Percentiles rank a stretch among this genome's conserved stretches.
These are phyloP conservation scores for Saccharomycopsis phalli DNA, from an alignment of 1,139 yeast genomes.

Conservation along the genomic window DNA sequence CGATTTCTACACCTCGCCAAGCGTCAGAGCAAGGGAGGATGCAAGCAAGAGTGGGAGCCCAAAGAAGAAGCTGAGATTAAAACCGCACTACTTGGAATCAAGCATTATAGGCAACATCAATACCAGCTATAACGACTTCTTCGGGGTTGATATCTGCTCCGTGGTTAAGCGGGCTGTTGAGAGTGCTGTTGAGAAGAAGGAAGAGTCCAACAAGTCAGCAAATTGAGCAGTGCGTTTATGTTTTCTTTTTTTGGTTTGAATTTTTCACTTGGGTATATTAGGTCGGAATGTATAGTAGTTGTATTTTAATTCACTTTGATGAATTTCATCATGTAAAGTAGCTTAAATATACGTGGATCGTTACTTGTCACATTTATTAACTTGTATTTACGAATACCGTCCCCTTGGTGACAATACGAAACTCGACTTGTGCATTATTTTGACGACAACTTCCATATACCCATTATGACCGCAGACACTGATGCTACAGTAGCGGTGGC, in stretches of 20 bases:
- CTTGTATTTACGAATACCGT: no score
- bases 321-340: no score
- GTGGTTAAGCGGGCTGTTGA: slow-evolving; percentile 48
- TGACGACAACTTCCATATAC: slow-evolving; percentile 53
- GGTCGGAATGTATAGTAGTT: slow-evolving; percentile 1
- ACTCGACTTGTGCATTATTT: no score
- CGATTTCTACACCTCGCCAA: slow-evolving; percentile 58
- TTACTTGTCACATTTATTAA: no score
- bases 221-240: no score
- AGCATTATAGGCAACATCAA: slow-evolving; percentile 23
- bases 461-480: slow-evolving; percentile 47
- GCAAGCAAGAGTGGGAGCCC: neutral
- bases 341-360: no score
- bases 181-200: slow-evolving; percentile 19
- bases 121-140: slow-evolving; percentile 30
- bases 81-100: slow-evolving; percentile 18
- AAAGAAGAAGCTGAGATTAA: slow-evolving; percentile 2
- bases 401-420: no score
- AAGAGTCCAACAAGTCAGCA: slow-evolving; percentile 7
- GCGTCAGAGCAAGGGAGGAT: slow-evolving; percentile 26
- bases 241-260: neutral
- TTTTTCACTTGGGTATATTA: neutral
- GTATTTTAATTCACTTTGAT: neutral
- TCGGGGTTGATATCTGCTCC: slow-evolving; percentile 49
- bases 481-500: slow-evolving; percentile 64